A percentile compares a stretch with the other conserved stretches of the same genome.
Evolutionary conservation across 1,284 basidiomycete species (phyloP).

Genomic region (Xerocomus tenax): DNA sequence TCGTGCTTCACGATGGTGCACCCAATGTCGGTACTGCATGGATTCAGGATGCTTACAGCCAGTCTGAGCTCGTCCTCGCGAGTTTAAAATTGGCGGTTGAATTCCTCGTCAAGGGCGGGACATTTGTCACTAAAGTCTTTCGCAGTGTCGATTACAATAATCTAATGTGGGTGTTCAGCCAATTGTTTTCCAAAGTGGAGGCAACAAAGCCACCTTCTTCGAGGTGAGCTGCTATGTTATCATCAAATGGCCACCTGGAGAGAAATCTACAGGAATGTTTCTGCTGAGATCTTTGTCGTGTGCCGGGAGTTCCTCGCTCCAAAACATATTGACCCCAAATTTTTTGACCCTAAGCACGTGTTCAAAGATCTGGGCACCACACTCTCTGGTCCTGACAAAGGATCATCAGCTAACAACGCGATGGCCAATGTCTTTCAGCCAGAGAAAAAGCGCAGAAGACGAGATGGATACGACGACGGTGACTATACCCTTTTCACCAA

Average conservation of each 20-base stretch:
- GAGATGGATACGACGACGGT: constrained; percentile 94
- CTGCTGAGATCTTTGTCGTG: constrained; percentile 98
- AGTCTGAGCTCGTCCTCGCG: constrained; percentile 95
- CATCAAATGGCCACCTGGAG: constrained; percentile 1
- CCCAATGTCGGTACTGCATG: constrained; percentile 99
- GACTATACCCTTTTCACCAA: constrained; percentile 87
- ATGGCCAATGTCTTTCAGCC: constrained; percentile 93
- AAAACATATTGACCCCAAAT: constrained; percentile 94
- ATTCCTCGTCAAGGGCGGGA: constrained; percentile 88
- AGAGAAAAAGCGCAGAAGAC: constrained; percentile 88
- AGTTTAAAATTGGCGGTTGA: constrained; percentile 94
- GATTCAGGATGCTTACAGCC: constrained; percentile 97
- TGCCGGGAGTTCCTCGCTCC: constrained; percentile 94
- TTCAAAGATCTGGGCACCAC: constrained; percentile 81
- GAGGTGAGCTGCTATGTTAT: constrained; percentile 45
- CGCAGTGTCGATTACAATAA: constrained; percentile 98
- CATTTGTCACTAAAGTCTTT: constrained; percentile 98
- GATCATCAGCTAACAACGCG: constrained; percentile 48
- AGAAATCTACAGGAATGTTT: constrained; percentile 72
- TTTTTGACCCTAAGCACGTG: constrained; percentile 94
- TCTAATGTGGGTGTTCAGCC: constrained; percentile 97
- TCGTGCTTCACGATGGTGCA: constrained; percentile 99
- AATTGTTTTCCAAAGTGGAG: constrained; percentile 93
- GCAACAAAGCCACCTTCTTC: constrained; percentile 98
- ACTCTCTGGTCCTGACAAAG: constrained; percentile 44